Percentiles rank a stretch among this genome's conserved stretches.
phyloP scores from a whole-genome alignment of 768 basidiomycete species.

The Trametes cinnabarina region DNA sequence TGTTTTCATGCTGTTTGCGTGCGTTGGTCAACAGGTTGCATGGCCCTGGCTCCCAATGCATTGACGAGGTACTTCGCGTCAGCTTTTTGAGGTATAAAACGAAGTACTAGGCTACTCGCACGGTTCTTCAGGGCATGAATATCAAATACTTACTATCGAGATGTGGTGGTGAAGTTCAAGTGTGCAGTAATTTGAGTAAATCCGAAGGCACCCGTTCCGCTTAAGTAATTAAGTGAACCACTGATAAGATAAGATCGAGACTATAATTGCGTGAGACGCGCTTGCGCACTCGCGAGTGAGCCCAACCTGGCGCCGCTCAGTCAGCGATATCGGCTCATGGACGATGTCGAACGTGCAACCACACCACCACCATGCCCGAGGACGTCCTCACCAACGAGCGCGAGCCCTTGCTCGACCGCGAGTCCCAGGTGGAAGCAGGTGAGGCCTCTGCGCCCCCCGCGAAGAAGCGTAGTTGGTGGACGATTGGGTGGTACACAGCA shows the following conservation, averaged over 20 bases:
- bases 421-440: constrained; percentile 7
- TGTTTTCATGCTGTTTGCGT: no score
- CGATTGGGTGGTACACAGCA: constrained; percentile 32
- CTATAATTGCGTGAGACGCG: not conserved
- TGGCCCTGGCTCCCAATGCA: no score
- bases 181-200: no score
- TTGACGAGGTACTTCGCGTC: no score
- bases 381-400: constrained; percentile 18
- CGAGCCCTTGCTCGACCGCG: constrained; percentile 20
- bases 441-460: constrained; percentile 13
- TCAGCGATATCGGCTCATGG: constrained; percentile 9
- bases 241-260: not conserved
- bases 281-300: not conserved
- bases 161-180: no score
- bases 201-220: no score
- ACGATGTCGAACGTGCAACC: not conserved
- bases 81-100: no score
- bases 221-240: not conserved
- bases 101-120: no score
- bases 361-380: not conserved
- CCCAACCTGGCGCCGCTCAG: not conserved
- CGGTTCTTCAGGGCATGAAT: no score
- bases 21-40: no score
- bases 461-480: constrained; percentile 30
- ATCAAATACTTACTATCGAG: no score